A percentile compares a stretch with the other conserved stretches of the same genome.
These are phyloP conservation scores for Lactarius hatsudake DNA, from an alignment of 768 basidiomycete genomes.

Conservation along the genomic window DNA sequence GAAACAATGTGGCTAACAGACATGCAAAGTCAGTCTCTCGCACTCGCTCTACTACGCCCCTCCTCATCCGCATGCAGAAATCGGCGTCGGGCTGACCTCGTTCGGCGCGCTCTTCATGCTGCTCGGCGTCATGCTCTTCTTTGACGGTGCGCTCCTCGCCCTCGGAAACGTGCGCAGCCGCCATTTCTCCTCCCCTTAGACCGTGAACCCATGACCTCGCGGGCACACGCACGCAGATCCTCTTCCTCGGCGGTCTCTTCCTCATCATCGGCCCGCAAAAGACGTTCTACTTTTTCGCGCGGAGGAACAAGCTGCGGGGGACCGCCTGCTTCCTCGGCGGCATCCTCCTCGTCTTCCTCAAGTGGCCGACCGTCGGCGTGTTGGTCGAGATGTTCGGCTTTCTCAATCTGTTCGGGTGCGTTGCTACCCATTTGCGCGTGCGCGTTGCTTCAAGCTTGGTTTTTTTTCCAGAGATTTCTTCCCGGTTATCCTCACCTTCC, in stretches of 20 bases:
- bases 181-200: not conserved
- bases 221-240: conserved; percentile 52
- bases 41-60: not conserved
- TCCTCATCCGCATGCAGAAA: conserved; percentile 53
- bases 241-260: conserved; percentile 92
- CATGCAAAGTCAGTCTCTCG: conserved; percentile 51
- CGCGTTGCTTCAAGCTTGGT: not conserved
- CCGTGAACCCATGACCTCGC: not conserved
- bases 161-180: conserved; percentile 83
- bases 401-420: conserved; percentile 94
- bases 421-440: not conserved
- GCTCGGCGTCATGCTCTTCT: conserved; percentile 92
- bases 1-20: conserved; percentile 61
- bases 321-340: conserved; percentile 86
- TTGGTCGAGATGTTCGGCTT: conserved; percentile 95
- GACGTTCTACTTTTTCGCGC: conserved; percentile 97
- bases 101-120: conserved; percentile 96
- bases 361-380: conserved; percentile 94
- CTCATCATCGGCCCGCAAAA: conserved; percentile 97
- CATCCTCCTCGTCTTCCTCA: conserved; percentile 89
- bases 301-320: conserved; percentile 92
- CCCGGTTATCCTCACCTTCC: conserved; percentile 93
- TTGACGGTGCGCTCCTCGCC: conserved; percentile 92
- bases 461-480: conserved; percentile 82
- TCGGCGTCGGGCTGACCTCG: conserved; percentile 94